These are phyloP conservation scores for Halophytophthora batemanensis DNA, from an alignment of 352 stramenopile species.

Conservation along the genomic window DNA sequence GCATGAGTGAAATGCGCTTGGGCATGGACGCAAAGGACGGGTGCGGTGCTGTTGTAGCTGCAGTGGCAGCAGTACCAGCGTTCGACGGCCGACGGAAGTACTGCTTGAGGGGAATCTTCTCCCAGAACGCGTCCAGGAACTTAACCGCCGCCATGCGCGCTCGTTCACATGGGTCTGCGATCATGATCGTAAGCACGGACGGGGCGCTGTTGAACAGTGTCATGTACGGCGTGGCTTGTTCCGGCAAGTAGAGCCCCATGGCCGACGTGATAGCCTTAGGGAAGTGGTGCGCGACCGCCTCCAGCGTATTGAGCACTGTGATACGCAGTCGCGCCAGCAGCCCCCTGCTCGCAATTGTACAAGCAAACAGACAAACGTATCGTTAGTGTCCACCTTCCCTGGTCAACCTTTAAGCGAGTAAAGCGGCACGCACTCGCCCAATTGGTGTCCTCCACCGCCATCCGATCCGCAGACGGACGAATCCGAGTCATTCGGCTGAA, in stretches of 20 bases:
- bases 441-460: constrained; percentile 21
- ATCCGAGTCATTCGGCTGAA: constrained; percentile 66
- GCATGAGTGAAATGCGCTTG: constrained; percentile 78
- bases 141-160: constrained; percentile 68
- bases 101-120: constrained; percentile 78
- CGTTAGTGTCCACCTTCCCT: background rate
- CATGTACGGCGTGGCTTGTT: constrained; percentile 80
- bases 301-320: constrained; percentile 67
- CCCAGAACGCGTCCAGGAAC: constrained; percentile 81
- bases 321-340: constrained; percentile 70
- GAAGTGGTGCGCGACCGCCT: constrained; percentile 66
- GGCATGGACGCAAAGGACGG: constrained; percentile 84
- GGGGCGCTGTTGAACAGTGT: constrained; percentile 72
- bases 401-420: background rate
- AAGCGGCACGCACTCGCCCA: constrained; percentile 46
- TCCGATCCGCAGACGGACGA: constrained; percentile 73
- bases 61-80: constrained; percentile 14
- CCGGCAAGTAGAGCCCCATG: constrained; percentile 76
- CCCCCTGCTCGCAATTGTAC: constrained; percentile 50
- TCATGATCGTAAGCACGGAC: constrained; percentile 73
- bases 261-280: constrained; percentile 72
- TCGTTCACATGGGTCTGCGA: constrained; percentile 76
- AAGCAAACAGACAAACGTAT: constrained; percentile 1
- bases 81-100: constrained; percentile 66
- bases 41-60: constrained; percentile 29